Base-by-base conservation (phyloP, 2,329 filamentous ascomycete species). In the Aspergillus cejpii region DNA sequence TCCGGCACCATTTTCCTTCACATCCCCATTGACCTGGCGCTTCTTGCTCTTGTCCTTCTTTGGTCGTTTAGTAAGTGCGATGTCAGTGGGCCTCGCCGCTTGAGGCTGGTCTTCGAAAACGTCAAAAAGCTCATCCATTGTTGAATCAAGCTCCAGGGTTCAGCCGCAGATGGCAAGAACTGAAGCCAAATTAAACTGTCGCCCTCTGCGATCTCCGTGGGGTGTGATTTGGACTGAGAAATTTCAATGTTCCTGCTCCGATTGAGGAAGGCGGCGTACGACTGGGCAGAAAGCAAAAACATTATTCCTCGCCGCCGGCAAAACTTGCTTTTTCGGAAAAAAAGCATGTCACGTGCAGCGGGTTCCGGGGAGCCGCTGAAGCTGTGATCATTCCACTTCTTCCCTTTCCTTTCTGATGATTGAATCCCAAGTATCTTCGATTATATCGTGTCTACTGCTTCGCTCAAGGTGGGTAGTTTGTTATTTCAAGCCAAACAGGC, bases 91-190 rank as follows among this genome's bases (percentile, higher is more conserved):
- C 49, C 55, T 49, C 44, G 53, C 45, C 53, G 76, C 74, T 63
- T 74, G 64, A 39, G 80, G 73, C 62, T 77, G 74, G 59, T 85
- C 82, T 53, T 89, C 83, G 61, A 92, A 91, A 45, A 89, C 85
- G 57, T 87, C 82, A 59, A 92, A 92, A 55, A 92, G 76, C 50
- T 89, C 85, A 69, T 89, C 84, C 83, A 86, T 87, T 47, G 49
- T 60, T 56, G 47, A 20, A 48, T 42, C 43, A 45, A 42, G 41
- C 41, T 43, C 21, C 45, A 39, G 14, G 15, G 28, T 34, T 43
- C 37, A 39, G 31, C 29, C 50, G 51, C 51, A 52, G 51, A 48
- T 50, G 41, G 47, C 41, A 29, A 27, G 48, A 34, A 47, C 41
- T 40, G 34, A 41, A 39, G 44, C 54, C 49, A 43, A 49, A 52